Evolutionary conservation across 2,329 filamentous ascomycete species (phyloP).

Genomic region (Alternaria viburni): DNA sequence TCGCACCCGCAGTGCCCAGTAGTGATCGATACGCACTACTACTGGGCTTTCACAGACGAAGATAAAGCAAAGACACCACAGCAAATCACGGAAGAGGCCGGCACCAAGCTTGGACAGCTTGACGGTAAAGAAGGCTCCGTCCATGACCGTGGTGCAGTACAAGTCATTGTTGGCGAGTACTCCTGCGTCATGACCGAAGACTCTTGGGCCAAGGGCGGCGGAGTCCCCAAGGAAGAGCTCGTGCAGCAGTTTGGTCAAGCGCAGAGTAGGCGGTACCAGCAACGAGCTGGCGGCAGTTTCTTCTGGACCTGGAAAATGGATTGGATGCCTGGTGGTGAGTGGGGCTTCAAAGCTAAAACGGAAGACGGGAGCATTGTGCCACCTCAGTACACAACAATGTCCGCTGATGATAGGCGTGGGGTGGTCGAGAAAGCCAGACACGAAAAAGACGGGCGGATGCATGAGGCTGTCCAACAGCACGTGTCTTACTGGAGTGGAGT

Average conservation of each 20-base stretch:
- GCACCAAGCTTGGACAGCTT: slow-evolving; percentile 53
- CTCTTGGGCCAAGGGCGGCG: slow-evolving; percentile 52
- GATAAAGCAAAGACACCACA: slow-evolving; percentile 60
- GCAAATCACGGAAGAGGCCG: slow-evolving; percentile 58
- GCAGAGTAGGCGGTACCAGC: slow-evolving; percentile 57
- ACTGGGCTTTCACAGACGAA: slow-evolving; percentile 63
- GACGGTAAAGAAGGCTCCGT: slow-evolving; percentile 57
- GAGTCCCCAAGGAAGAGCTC: slow-evolving; percentile 47
- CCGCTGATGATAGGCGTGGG: slow-evolving; percentile 18
- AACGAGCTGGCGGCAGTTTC: slow-evolving; percentile 59
- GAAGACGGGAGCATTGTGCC: slow-evolving; percentile 51
- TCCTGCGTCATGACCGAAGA: slow-evolving; percentile 62
- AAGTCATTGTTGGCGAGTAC: slow-evolving; percentile 64
- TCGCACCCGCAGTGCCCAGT: slow-evolving; percentile 53
- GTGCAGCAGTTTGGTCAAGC: slow-evolving; percentile 56
- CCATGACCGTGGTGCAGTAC: slow-evolving; percentile 57
- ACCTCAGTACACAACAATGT: slow-evolving; percentile 41
- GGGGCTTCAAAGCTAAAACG: slow-evolving; percentile 63
- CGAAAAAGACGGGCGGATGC: slow-evolving; percentile 46
- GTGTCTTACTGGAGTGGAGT: slow-evolving; percentile 58
- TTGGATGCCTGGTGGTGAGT: slow-evolving; percentile 67
- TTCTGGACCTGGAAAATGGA: slow-evolving; percentile 69
- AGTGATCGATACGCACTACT: slow-evolving; percentile 65
- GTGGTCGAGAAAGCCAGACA: slow-evolving; percentile 50
- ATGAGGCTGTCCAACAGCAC: slow-evolving; percentile 52